phyloP scores from a whole-genome alignment of 805 yeast species.

The Saccharomyces mikatae region DNA sequence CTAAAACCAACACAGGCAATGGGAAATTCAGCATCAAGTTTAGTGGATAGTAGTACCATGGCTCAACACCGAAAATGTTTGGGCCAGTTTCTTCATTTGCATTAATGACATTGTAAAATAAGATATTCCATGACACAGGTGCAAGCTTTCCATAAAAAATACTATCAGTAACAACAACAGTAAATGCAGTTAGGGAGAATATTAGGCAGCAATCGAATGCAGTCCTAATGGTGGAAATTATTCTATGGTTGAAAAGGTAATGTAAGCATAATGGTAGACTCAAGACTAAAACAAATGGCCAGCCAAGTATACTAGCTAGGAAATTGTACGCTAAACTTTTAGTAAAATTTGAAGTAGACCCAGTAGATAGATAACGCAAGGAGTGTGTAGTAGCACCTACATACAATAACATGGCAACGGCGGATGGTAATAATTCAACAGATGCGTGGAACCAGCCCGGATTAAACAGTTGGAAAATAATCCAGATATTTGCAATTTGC shows the following conservation, averaged over 20 bases:
- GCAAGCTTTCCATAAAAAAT: slow-evolving; percentile 49
- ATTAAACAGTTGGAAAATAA: slow-evolving; percentile 51
- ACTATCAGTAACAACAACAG: slow-evolving; percentile 43
- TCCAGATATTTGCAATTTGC: slow-evolving; percentile 47
- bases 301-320: slow-evolving; percentile 75
- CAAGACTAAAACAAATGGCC: slow-evolving; percentile 78
- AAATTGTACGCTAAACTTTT: slow-evolving; percentile 24
- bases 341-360: slow-evolving; percentile 17
- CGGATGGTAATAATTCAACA: slow-evolving; percentile 75
- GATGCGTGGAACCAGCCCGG: slow-evolving; percentile 90
- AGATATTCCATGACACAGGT: slow-evolving; percentile 75
- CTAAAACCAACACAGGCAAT: slow-evolving; percentile 31
- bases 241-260: slow-evolving; percentile 21
- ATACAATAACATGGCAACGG: slow-evolving; percentile 54
- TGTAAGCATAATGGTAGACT: slow-evolving; percentile 51
- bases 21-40: slow-evolving; percentile 72
- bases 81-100: slow-evolving; percentile 71
- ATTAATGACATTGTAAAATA: slow-evolving; percentile 67
- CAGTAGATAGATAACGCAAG: slow-evolving; percentile 22
- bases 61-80: slow-evolving; percentile 82
- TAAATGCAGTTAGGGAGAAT: slow-evolving; percentile 10
- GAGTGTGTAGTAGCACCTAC: slow-evolving; percentile 25
- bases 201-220: slow-evolving; percentile 22
- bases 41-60: slow-evolving; percentile 58
- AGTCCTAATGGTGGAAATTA: slow-evolving; percentile 22